A percentile compares a stretch with the other conserved stretches of the same genome.
phyloP scores from a whole-genome alignment of 1,284 basidiomycete genomes.

The Naganishia sp. region DNA sequence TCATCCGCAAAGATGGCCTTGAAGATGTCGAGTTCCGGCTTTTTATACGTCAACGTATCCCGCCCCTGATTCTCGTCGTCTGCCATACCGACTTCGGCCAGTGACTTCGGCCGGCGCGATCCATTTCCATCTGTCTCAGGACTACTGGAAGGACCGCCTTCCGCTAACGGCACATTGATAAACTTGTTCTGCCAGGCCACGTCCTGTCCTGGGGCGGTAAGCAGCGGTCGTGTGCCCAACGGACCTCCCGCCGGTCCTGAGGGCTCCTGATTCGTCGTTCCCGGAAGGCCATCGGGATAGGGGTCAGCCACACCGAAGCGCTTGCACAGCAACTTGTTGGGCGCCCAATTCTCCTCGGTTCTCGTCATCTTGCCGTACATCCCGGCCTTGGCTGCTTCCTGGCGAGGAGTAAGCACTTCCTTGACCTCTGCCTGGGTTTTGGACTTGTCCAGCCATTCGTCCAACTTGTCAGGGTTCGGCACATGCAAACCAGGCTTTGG shows the following conservation, averaged over 20 bases:
- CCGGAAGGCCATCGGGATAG: conserved; percentile 58
- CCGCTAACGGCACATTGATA: conserved; percentile 39
- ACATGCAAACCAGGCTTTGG: conserved; percentile 73
- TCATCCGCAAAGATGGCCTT: conserved; percentile 92
- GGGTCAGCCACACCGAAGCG: conserved; percentile 91
- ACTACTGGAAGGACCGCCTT: conserved; percentile 24
- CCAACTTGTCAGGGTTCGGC: conserved; percentile 46
- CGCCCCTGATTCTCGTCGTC: conserved; percentile 83
- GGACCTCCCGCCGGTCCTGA: conserved; percentile 15
- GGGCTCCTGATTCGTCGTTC: conserved; percentile 19
- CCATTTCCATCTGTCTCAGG: conserved; percentile 1
- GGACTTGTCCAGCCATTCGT: conserved; percentile 38
- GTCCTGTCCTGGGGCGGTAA: conserved; percentile 29
- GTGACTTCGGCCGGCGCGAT: conserved; percentile 40
- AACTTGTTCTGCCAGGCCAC: conserved; percentile 46
- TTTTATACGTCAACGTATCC: conserved; percentile 81
- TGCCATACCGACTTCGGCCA: conserved; percentile 76
- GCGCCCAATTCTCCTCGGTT: conserved; percentile 72
- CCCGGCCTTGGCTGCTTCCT: conserved; percentile 75
- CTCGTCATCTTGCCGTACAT: conserved; percentile 87
- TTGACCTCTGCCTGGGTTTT: conserved; percentile 55
- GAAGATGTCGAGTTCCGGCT: conserved; percentile 88
- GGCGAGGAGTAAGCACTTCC: conserved; percentile 66
- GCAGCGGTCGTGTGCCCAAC: conserved; percentile 23
- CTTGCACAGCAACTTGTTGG: conserved; percentile 81